Percentiles rank a stretch among this genome's conserved stretches.
phyloP scores from a whole-genome alignment of 306 rosid genomes.

The Medicago lupulina region DNA sequence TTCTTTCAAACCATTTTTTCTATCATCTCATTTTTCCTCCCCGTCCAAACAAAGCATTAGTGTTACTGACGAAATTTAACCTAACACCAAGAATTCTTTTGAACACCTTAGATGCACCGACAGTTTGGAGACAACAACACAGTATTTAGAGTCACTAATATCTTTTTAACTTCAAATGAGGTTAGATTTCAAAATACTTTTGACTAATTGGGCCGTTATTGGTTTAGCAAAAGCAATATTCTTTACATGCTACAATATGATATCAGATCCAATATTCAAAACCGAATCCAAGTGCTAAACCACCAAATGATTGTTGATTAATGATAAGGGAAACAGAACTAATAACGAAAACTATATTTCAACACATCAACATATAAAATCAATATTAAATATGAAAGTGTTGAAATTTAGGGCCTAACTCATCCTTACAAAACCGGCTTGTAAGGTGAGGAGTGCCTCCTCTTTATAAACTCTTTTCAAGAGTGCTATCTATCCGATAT shows the following conservation, averaged over 20 bases:
- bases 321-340: constrained; percentile 5
- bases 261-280: background rate
- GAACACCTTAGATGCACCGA: no score
- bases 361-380: background rate
- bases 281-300: constrained; percentile 7
- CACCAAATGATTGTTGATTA: no score
- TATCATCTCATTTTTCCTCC: background rate
- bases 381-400: constrained; percentile 28
- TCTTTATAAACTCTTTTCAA: no score
- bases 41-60: background rate
- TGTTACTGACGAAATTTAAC: constrained; percentile 5
- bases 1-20: background rate
- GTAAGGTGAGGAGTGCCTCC: no score
- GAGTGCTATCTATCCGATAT: no score
- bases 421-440: no score
- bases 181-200: constrained; percentile 8
- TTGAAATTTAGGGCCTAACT: no score
- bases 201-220: constrained; percentile 6
- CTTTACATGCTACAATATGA: constrained; percentile 21
- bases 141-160: constrained; percentile 18
- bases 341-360: constrained; percentile 4
- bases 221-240: constrained; percentile 28
- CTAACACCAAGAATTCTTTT: no score
- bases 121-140: background rate
- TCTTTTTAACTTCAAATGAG: background rate